Evolutionary conservation across 2,329 filamentous ascomycete genomes (phyloP), one percentile per base, ranked within the genome.

Genomic region (Acephala macrosclerotiorum): DNA sequence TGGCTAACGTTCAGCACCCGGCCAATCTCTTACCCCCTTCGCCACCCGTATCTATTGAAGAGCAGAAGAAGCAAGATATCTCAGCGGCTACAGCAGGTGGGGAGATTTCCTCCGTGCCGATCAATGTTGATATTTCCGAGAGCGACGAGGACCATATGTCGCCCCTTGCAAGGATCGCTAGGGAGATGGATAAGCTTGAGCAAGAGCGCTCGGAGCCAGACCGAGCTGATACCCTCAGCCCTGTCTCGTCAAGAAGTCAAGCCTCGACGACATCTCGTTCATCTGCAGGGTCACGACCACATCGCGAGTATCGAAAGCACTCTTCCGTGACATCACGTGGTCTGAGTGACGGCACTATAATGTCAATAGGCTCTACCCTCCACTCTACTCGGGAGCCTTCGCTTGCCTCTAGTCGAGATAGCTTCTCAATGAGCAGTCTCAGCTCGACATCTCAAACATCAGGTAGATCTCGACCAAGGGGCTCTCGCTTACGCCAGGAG

Each of bases 1-100:
- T 97, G 33, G 90, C 91, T 68, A 94, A 94, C 75, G 91, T 96
- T 14, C 94, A 97, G 73, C 94, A 97, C 77, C 87, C 91, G 36
- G 92, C 93, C 25, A 89, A 91, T 67, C 84, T 91, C 33, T 85
- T 94, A 16, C 92, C 93, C 35, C 91, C 94, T 0, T 94, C 91
- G 0, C 92, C 93, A 14, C 92, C 93, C 1, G 92, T 94, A 47
- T 94, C 91, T 0, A 86, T 93, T 26, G 91, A 94, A 73, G 90
- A 94, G 73, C 86, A 88, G 65, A 84, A 82, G 62, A 85, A 88
- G 63, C 69, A 74, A 47, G 61, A 68, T 57, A 55, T 64, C 26
- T 69, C 72, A 33, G 66, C 67, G 62, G 22, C 69, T 66, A 60
- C 65, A 42, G 47, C 56, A 20, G 49, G 51, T 56, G 65, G 53